phyloP scores from a whole-genome alignment of 345 rosid species.

The Geranium rotundifolium region DNA sequence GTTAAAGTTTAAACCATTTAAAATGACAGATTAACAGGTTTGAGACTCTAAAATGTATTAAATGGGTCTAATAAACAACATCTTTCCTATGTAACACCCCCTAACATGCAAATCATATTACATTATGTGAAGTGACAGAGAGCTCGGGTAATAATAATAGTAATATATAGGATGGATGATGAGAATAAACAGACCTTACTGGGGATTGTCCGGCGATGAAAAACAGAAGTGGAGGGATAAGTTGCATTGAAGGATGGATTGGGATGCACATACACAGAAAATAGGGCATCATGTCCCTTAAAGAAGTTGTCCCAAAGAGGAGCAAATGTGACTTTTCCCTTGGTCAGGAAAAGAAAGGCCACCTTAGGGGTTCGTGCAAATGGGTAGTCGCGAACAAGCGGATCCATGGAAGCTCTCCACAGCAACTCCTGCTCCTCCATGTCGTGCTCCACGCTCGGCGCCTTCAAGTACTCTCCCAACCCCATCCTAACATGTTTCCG shows the following conservation, averaged over 20 bases:
- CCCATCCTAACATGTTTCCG: background rate
- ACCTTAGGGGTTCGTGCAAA: constrained; percentile 44
- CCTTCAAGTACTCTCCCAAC: constrained; percentile 18
- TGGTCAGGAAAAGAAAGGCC: constrained; percentile 79
- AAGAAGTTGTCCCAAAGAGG: constrained; percentile 85
- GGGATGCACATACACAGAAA: constrained; percentile 64
- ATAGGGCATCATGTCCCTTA: constrained; percentile 47
- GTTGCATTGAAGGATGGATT: constrained; percentile 37
- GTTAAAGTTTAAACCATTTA: no score
- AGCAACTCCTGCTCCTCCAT: constrained; percentile 59
- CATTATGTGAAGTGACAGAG: no score
- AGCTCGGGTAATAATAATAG: background rate
- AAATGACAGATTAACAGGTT: no score
- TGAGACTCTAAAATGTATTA: no score
- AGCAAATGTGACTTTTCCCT: constrained; percentile 55
- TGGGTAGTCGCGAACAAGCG: constrained; percentile 19
- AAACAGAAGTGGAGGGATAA: constrained; percentile 30
- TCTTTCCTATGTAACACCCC: no score
- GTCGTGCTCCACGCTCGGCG: constrained; percentile 30
- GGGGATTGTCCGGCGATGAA: constrained; percentile 55
- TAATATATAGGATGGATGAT: background rate
- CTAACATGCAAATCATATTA: no score
- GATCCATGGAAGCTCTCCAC: constrained; percentile 45
- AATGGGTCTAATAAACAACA: no score
- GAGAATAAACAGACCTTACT: constrained; percentile 29